Conservation (phyloP, 805 yeast genomes). For the Candida palmyrensis region DNA sequence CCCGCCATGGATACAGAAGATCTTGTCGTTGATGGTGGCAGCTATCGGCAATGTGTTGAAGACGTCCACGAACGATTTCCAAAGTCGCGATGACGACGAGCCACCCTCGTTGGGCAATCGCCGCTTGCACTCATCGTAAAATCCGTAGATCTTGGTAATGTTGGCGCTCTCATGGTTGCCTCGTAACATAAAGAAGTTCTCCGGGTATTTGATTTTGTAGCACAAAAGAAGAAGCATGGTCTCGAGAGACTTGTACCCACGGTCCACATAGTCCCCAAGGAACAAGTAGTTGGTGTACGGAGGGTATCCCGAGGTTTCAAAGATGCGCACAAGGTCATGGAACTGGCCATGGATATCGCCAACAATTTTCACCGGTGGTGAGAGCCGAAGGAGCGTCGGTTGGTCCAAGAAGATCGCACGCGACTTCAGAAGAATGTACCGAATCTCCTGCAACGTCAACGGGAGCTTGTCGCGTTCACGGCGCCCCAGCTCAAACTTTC, state of each 20-base stretch:
- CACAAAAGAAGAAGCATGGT: constrained; percentile 48
- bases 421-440: constrained; percentile 51
- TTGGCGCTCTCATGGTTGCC: constrained; percentile 59
- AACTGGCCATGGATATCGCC: constrained; percentile 79
- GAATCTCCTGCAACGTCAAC: constrained; percentile 49
- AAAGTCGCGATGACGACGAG: constrained; percentile 34
- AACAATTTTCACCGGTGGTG: constrained; percentile 78
- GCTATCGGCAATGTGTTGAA: constrained; percentile 57
- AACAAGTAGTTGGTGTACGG: constrained; percentile 53
- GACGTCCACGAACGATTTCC: constrained; percentile 52
- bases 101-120: constrained; percentile 33
- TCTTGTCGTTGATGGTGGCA: constrained; percentile 55
- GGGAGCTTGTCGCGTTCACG: constrained; percentile 42
- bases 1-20: constrained; percentile 66
- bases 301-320: constrained; percentile 56
- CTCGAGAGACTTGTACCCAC: constrained; percentile 55
- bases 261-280: constrained; percentile 56
- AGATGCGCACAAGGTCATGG: constrained; percentile 48
- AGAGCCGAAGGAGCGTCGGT: constrained; percentile 59
- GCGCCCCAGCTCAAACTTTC: constrained; percentile 18
- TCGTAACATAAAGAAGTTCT: constrained; percentile 54
- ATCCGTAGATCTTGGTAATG: constrained; percentile 55
- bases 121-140: constrained; percentile 57
- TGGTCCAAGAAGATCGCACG: constrained; percentile 58
- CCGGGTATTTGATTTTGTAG: constrained; percentile 54